Conservation (phyloP, 179 eudicot genomes). For the Pouteria campechiana region DNA sequence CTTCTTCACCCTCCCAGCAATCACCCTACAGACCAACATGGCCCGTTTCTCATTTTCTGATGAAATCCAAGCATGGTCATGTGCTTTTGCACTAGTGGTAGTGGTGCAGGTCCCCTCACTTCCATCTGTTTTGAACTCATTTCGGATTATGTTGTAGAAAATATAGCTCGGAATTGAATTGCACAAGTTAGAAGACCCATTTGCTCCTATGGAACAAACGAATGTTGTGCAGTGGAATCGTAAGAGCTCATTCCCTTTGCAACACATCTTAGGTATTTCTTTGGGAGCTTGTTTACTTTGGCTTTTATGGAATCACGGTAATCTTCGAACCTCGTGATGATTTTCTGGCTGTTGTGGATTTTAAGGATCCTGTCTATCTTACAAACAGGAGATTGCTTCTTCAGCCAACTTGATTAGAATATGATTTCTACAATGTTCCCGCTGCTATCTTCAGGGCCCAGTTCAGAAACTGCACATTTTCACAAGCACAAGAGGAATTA, state of each 20-base stretch:
- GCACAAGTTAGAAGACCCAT: slow-evolving; percentile 80
- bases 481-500: no score
- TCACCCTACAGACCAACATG: slow-evolving; percentile 87
- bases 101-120: slow-evolving; percentile 84
- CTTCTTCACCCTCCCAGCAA: slow-evolving; percentile 82
- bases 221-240: slow-evolving; percentile 77
- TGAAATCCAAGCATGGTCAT: slow-evolving; percentile 33
- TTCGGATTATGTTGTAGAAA: slow-evolving; percentile 59
- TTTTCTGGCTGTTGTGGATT: slow-evolving; percentile 74
- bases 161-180: slow-evolving; percentile 56
- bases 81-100: slow-evolving; percentile 82
- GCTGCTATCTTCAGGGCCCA: slow-evolving; percentile 91
- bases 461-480: slow-evolving; percentile 83
- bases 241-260: slow-evolving; percentile 92
- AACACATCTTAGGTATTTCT: slow-evolving; percentile 70
- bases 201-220: slow-evolving; percentile 65
- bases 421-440: slow-evolving; percentile 97
- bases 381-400: slow-evolving; percentile 68
- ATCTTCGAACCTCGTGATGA: slow-evolving; percentile 67
- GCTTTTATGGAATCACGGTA: slow-evolving; percentile 67
- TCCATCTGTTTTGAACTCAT: slow-evolving; percentile 42
- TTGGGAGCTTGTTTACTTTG: slow-evolving; percentile 43
- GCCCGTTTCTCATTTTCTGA: slow-evolving; percentile 46
- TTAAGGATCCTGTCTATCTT: slow-evolving; percentile 81
- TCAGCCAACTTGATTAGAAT: slow-evolving; percentile 96